phyloP scores from a whole-genome alignment of 2,329 filamentous ascomycete species.

The Myrmaecium sp. region DNA sequence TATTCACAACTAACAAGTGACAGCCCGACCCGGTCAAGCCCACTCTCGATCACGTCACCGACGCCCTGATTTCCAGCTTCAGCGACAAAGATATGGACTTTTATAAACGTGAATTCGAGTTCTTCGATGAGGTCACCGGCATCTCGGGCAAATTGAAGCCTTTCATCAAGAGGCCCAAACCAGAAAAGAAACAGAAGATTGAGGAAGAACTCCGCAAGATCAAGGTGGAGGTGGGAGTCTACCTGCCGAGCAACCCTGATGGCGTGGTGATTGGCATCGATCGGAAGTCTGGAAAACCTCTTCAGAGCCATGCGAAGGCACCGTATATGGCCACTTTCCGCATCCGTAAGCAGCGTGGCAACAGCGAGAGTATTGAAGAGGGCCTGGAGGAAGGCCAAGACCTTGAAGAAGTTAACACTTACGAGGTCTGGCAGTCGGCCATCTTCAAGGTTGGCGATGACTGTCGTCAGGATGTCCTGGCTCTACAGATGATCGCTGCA shows the following conservation, averaged over 20 bases:
- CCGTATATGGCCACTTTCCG: conserved; percentile 99
- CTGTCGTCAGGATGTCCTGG: conserved; percentile 90
- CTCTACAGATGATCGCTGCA: conserved; percentile 91
- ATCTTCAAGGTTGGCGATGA: conserved; percentile 99
- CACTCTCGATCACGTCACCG: conserved; percentile 78
- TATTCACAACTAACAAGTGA: conserved; percentile 4
- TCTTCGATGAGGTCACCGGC: conserved; percentile 90
- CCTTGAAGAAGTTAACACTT: conserved; percentile 32
- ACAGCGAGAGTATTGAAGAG: conserved; percentile 34
- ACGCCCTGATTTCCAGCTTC: conserved; percentile 68
- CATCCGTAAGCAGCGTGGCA: conserved; percentile 61
- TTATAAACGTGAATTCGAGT: conserved; percentile 89
- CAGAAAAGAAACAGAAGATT: conserved; percentile 98
- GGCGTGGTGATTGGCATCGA: conserved; percentile 96
- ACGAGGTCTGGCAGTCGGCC: conserved; percentile 97
- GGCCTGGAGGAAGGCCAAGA: conserved; percentile 24
- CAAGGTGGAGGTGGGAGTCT: conserved; percentile 91
- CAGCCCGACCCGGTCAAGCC: conserved; percentile 85
- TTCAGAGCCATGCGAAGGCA: conserved; percentile 96
- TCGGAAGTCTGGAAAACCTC: conserved; percentile 87
- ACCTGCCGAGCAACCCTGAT: conserved; percentile 91
- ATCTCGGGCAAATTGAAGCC: conserved; percentile 94
- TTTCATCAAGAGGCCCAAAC: conserved; percentile 78
- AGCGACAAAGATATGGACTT: conserved; percentile 63
- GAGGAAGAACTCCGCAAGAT: conserved; percentile 97